These are phyloP conservation scores for Mortierella hygrophila DNA, from an alignment of 192 early-diverging fungal species.

Conservation along the genomic window DNA sequence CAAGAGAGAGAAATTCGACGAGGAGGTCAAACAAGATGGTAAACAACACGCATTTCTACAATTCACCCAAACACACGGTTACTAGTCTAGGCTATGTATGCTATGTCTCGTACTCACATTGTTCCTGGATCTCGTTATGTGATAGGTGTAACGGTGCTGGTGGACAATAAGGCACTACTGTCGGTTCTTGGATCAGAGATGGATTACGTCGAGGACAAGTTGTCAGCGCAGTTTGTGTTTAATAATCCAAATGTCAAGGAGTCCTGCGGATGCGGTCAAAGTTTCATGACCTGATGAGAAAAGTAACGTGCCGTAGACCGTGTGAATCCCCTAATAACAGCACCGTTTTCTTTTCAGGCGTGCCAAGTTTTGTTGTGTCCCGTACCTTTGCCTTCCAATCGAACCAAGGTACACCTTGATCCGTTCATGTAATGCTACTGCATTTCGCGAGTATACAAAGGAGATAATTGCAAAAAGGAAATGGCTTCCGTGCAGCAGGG, in stretches of 20 bases:
- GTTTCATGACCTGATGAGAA: constrained; percentile 78
- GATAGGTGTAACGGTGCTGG: constrained; percentile 89
- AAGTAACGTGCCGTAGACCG: neutral
- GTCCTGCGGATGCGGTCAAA: constrained; percentile 93
- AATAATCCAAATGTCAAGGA: constrained; percentile 97
- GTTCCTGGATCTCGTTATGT: neutral
- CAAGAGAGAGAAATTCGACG: constrained; percentile 86
- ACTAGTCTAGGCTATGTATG: neutral
- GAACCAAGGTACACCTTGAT: too few relatives aligned
- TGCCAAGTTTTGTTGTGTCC: too few relatives aligned
- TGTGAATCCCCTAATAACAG: neutral
- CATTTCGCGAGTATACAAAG: too few relatives aligned
- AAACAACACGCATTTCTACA: constrained; percentile 12
- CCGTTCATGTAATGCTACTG: too few relatives aligned
- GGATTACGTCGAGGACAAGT: constrained; percentile 93
- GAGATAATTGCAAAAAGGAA: too few relatives aligned
- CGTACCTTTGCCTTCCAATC: too few relatives aligned
- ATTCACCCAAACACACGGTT: too few relatives aligned
- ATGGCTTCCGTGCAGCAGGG: too few relatives aligned
- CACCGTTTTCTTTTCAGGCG: neutral
- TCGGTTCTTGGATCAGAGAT: constrained; percentile 96
- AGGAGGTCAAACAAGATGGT: constrained; percentile 95
- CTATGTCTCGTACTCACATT: neutral
- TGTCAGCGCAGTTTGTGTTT: constrained; percentile 94
- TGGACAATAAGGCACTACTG: constrained; percentile 95